Evolutionary conservation across 83 land plant species (phyloP).

Genomic region (Picea abies): DNA sequence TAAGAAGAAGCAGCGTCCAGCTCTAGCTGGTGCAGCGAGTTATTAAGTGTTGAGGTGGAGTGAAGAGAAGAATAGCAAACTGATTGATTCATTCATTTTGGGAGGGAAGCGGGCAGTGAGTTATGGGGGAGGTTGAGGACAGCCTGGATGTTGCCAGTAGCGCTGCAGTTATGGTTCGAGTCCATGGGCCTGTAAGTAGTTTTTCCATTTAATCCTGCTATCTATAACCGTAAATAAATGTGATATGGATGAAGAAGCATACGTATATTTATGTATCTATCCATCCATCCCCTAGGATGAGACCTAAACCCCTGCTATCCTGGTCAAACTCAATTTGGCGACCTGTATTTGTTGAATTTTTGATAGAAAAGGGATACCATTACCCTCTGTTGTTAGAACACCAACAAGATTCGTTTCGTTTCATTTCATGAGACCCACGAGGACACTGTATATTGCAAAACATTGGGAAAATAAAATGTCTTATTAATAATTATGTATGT

Average conservation of each 20-base stretch:
- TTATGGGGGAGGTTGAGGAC: constrained; percentile 23
- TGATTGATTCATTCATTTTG: too few relatives aligned
- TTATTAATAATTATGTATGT: neutral
- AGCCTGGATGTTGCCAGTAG: constrained; percentile 42
- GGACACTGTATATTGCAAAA: neutral
- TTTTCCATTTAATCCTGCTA: neutral
- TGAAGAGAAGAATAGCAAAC: too few relatives aligned
- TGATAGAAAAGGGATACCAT: neutral
- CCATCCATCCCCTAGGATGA: too few relatives aligned
- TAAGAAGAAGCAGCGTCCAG: too few relatives aligned
- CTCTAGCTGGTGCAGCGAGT: too few relatives aligned
- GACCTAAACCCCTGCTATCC: too few relatives aligned
- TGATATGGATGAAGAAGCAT: too few relatives aligned
- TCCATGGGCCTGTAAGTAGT: constrained; percentile 31
- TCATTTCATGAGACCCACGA: neutral
- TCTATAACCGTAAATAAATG: too few relatives aligned
- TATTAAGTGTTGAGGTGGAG: too few relatives aligned
- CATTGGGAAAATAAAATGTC: neutral
- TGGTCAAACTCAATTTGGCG: too few relatives aligned
- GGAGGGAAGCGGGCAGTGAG: constrained; percentile 6
- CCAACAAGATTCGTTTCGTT: neutral
- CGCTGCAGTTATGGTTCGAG: constrained; percentile 52
- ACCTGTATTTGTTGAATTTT: neutral
- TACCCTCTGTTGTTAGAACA: neutral
- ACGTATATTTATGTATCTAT: too few relatives aligned